phyloP scores from a whole-genome alignment of 2,329 filamentous ascomycete genomes.

The Xylariaceae sp. region DNA sequence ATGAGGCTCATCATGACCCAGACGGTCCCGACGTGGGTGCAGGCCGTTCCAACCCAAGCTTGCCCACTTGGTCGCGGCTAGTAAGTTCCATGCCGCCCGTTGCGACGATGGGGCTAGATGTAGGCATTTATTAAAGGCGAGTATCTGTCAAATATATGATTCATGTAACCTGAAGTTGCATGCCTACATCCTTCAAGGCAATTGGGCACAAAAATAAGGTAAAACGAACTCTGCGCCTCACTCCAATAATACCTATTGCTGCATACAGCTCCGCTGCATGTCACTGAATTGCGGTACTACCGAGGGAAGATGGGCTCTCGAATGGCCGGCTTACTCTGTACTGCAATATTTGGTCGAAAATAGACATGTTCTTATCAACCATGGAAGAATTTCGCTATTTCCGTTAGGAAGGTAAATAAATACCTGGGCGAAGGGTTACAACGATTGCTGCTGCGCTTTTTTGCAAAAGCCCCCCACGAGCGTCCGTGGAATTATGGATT shows the following conservation, averaged over 20 bases:
- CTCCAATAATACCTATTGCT: background rate
- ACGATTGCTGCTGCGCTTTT: background rate
- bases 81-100: constrained; percentile 10
- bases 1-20: constrained; percentile 19
- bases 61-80: background rate
- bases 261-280: background rate
- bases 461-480: constrained; percentile 4
- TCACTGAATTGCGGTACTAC: background rate
- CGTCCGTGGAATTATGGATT: constrained; percentile 3
- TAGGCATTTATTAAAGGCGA: constrained; percentile 4
- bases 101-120: constrained; percentile 15
- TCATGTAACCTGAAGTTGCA: background rate
- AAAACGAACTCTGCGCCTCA: constrained; percentile 5
- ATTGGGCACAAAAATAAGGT: background rate
- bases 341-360: constrained; percentile 1
- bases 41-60: constrained; percentile 9
- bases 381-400: background rate
- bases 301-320: background rate
- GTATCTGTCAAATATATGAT: background rate
- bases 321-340: constrained; percentile 6
- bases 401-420: background rate
- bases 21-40: background rate
- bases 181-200: background rate
- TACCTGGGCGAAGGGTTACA: background rate
- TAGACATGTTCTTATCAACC: constrained; percentile 6